A percentile compares a stretch with the other conserved stretches of the same genome.
phyloP scores from a whole-genome alignment of 768 basidiomycete genomes.

The Mrakia hoshinonis region DNA sequence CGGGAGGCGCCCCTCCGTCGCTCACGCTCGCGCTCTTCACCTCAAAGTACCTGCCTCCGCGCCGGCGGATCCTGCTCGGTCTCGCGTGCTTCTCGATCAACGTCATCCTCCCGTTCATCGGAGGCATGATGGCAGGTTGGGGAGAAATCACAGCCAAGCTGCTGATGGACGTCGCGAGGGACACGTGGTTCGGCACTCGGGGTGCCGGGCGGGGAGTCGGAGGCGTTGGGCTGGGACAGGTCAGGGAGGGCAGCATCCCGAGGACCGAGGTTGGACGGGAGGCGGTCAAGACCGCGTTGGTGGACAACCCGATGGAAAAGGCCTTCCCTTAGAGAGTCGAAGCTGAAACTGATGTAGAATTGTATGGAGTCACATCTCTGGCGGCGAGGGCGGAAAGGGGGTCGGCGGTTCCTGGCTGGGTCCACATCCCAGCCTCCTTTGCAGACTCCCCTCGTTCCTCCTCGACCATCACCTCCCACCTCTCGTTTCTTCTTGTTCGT shows the following conservation, averaged over 20 bases:
- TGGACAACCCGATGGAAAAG: constrained; percentile 16
- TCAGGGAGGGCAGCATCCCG: background rate
- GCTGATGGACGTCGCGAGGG: constrained; percentile 11
- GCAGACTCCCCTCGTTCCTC: background rate
- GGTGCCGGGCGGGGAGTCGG: constrained; percentile 3
- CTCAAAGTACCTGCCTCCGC: constrained; percentile 27
- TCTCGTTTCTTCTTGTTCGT: background rate
- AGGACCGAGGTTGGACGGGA: background rate
- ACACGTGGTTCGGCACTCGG: constrained; percentile 10
- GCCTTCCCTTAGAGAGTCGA: constrained; percentile 19
- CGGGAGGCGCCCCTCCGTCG: constrained; percentile 22
- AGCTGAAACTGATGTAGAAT: no score
- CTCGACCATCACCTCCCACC: background rate
- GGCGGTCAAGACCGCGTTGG: constrained; percentile 13
- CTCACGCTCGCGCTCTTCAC: constrained; percentile 30
- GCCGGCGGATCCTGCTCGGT: constrained; percentile 23
- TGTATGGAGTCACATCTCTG: background rate
- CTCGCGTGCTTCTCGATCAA: constrained; percentile 30
- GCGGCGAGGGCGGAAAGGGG: background rate
- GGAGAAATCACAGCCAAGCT: constrained; percentile 26
- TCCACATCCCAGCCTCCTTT: background rate
- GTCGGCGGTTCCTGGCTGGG: background rate
- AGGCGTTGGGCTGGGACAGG: background rate
- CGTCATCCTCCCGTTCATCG: constrained; percentile 29
- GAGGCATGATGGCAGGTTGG: constrained; percentile 30